These are phyloP conservation scores for Zizania palustris DNA, from an alignment of 202 grass and related monocot genomes.

Conservation along the genomic window DNA sequence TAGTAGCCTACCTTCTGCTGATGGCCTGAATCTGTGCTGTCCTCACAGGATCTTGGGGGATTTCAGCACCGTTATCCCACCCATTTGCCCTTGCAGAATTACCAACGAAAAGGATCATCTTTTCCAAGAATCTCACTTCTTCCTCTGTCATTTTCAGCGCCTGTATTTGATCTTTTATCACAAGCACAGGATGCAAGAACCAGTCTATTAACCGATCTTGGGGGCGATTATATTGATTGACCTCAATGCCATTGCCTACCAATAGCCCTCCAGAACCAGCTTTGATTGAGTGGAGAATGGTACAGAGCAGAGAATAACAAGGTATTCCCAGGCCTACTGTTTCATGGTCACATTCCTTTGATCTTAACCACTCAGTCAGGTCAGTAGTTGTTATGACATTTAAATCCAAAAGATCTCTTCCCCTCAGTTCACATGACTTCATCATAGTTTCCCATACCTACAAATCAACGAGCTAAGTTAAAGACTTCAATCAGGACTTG, in stretches of 20 bases:
- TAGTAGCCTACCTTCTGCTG: constrained; percentile 74
- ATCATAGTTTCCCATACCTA: constrained; percentile 77
- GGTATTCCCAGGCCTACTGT: constrained; percentile 74
- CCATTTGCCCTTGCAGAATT: constrained; percentile 26
- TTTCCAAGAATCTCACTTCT: constrained; percentile 70
- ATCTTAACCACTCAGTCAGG: constrained; percentile 66
- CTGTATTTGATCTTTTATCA: constrained; percentile 82
- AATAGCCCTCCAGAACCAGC: constrained; percentile 62
- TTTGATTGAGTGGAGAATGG: constrained; percentile 64
- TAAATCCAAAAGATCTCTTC: constrained; percentile 66
- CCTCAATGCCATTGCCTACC: constrained; percentile 57
- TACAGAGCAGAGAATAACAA: constrained; percentile 59
- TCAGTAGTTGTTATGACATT: constrained; percentile 61
- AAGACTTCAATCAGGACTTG: neutral
- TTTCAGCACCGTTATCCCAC: constrained; percentile 53
- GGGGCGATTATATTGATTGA: constrained; percentile 66
- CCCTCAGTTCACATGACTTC: constrained; percentile 62
- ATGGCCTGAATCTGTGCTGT: constrained; percentile 85
- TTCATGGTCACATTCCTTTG: constrained; percentile 55
- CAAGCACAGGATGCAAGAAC: constrained; percentile 85
- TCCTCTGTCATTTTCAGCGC: constrained; percentile 69
- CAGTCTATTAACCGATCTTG: constrained; percentile 79
- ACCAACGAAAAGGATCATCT: constrained; percentile 58
- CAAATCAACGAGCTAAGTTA: constrained; percentile 25
- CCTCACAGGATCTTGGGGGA: constrained; percentile 61